Evolutionary conservation across 1,284 basidiomycete species (phyloP), one percentile per base, ranked within the genome.

Genomic region (Phylloporus sp.): DNA sequence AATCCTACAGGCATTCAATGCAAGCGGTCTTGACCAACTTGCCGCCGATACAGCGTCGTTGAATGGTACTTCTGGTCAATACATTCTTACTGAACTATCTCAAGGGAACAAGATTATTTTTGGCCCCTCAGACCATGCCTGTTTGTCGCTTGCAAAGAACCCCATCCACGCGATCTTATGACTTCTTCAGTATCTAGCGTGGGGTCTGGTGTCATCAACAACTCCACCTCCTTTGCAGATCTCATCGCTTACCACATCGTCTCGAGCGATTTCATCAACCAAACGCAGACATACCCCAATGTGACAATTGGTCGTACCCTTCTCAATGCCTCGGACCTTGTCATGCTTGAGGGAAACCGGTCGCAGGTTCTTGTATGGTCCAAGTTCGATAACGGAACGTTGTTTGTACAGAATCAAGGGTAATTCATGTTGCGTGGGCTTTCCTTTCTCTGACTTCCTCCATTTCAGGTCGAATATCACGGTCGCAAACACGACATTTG

Each of bases 351-450:
- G 74, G 89, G 84, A 6, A 82, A 82, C 70, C 82, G 84, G 71
- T 81, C 82, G 15, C 91, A 93, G 72, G 93, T 91, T 11, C 78
- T 94, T 17, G 88, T 86, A 0, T 90, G 89, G 89, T 84, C 87
- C 27, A 83, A 82, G 47, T 72, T 66, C 47, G 73, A 62, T 14
- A 81, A 86, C 67, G 83, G 83, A 27, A 83, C 85, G 2, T 78
- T 85, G 10, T 82, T 84, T 45, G 81, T 91, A 25, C 75, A 89
- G 59, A 89, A 91, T 68, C 87, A 90, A 73, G 76, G 76, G 89
- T 89, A 69, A 66, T 82, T 71, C 41, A 20, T 37, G 20, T 58
- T 47, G 10, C 20, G 60, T 4, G 45, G 11, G 15, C 17, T 17
- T 41, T n/a, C 32, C 20, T 12, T 20, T 52, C 39, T 64, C 55